Evolutionary conservation across 768 basidiomycete genomes (phyloP), one percentile per base, ranked within the genome.

Genomic region (Hypholoma sublateritium): DNA sequence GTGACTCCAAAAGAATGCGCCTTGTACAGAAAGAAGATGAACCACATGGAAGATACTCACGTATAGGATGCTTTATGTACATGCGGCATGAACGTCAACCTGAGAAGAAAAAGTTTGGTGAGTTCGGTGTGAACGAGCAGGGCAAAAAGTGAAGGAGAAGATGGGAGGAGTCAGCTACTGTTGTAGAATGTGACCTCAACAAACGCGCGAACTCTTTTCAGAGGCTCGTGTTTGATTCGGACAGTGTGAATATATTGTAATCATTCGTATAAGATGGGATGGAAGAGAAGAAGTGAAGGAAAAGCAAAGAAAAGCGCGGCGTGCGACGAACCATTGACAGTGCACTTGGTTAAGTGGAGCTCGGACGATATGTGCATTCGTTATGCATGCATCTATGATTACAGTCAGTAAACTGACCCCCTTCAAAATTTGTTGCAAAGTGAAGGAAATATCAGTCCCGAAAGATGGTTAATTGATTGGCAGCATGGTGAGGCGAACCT

Each of bases 381-480:
- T 32, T 32, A 6, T 24, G 22, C 12, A 6, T 16, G 25, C 14
- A 47, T 11, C 43, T 19, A 21, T 16, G 25, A n/a, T 25, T 14
- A 3, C 16, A 22, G 46, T 47, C 22, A 47, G 46, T 28, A 47
- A 47, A 21, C 6, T 47, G 46, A 28, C 22, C 25, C 9, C 6
- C 8, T 22, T 13, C 12, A 11, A 4, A 7, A 14, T 14, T 28
- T 8, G 35, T 9, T 22, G 13, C 2, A 21, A 57, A 56, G 60
- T 59, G 58, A 51, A 41, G 51, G 53, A 64, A 53, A 52, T 52
- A n/a, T 78, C 92, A 93, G 90, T 87, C 91, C 90, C 91, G 87
- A 92, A 89, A 91, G 91, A 91, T 91, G 89, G 89, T 95, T 87
- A 81, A 86, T 87, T 90, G 84, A 84, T 77, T 83, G 87, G 79